These are phyloP conservation scores for Morella rubra DNA, from an alignment of 306 rosid species.

Conservation along the genomic window DNA sequence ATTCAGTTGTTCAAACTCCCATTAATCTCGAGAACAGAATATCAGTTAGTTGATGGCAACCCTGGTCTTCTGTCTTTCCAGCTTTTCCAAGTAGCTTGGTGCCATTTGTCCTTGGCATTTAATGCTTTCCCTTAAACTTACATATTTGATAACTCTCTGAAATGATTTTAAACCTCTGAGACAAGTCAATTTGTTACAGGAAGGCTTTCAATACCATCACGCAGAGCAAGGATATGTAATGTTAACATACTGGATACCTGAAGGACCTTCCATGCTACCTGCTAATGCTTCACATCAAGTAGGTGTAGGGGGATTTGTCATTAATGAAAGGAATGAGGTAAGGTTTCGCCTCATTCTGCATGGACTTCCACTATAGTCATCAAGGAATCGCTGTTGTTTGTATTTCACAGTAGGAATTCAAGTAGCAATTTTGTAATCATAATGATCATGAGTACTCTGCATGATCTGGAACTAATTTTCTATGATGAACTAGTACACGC, in stretches of 20 bases:
- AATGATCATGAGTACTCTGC: background rate
- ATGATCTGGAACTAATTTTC: conserved; percentile 3
- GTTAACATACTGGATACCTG: conserved; percentile 96
- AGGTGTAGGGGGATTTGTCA: conserved; percentile 90
- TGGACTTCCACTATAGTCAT: background rate
- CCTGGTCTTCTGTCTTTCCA: background rate
- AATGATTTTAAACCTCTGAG: conserved; percentile 25
- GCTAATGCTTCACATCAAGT: conserved; percentile 94
- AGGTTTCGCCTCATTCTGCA: background rate
- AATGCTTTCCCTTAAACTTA: background rate
- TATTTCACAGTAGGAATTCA: background rate
- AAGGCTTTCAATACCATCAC: conserved; percentile 88
- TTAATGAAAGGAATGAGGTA: conserved; percentile 80
- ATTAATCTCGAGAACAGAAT: too few species aligned
- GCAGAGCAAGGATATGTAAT: conserved; percentile 88
- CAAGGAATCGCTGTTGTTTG: background rate
- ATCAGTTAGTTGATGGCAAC: background rate
- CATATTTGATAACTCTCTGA: background rate
- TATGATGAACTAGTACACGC: conserved; percentile 9
- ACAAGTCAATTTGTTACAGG: conserved; percentile 55
- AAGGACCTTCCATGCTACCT: conserved; percentile 93
- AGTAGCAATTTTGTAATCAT: conserved; percentile 7
- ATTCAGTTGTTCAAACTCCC: too few species aligned
- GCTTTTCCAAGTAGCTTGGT: background rate
- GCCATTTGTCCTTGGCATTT: background rate